Evolutionary conservation across 257 asterid species (phyloP).

Genomic region (Gardenia jasminoides): DNA sequence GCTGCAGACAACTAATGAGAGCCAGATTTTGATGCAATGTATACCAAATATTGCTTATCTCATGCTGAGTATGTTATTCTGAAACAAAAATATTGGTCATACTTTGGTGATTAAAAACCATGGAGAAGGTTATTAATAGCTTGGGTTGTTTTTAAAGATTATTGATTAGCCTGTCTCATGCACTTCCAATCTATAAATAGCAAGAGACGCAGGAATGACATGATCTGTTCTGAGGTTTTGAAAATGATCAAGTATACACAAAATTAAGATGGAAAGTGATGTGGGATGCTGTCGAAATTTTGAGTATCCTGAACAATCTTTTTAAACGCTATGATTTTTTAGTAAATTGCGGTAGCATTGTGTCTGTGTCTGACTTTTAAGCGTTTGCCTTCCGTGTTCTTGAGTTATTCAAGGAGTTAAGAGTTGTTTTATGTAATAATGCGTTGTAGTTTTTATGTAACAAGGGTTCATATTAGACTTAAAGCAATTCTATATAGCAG

Average conservation of each 20-base stretch:
- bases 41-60: too few relatives aligned
- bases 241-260: background rate
- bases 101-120: too few relatives aligned
- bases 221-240: background rate
- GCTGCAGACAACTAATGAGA: too few relatives aligned
- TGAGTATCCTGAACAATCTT: background rate
- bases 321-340: too few relatives aligned
- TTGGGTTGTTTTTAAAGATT: background rate
- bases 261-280: too few relatives aligned
- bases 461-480: background rate
- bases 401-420: background rate
- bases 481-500: background rate
- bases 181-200: background rate
- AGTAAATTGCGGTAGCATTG: background rate
- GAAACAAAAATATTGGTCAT: background rate
- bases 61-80: background rate
- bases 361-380: background rate
- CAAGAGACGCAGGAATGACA: background rate
- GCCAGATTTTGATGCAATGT: too few relatives aligned
- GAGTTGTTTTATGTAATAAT: background rate
- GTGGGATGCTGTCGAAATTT: background rate
- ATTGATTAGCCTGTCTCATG: background rate
- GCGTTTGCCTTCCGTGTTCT: background rate
- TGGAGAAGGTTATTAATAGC: too few relatives aligned
- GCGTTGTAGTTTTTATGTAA: too few relatives aligned